Base-by-base conservation (phyloP, 1,284 basidiomycete genomes). In the Phenoliferia sp. region DNA sequence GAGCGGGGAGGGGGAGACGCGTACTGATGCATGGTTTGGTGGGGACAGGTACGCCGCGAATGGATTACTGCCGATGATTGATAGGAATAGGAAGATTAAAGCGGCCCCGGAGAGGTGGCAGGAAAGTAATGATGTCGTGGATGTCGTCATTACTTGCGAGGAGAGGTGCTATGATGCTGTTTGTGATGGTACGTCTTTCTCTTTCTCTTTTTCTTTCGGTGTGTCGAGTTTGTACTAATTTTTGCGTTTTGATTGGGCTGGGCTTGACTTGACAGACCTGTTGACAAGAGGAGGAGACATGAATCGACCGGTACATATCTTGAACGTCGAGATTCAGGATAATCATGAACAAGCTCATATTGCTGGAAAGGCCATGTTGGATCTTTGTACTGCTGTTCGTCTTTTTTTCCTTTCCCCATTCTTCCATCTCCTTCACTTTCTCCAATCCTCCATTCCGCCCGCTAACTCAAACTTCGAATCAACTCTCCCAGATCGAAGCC, bases 291-390 rank as follows among this genome's bases (percentile, higher is more conserved):
- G 93, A 32, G 92, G 94, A 2, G 95, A 99, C 69, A 88, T 88
- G 77, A 98, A 94, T 81, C 88, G 89, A 64, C 88, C 93, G 0
- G 94, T 99, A 29, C 96, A 99, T 79, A 81, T 99, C 64, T 93
- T 99, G 79, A 99, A 99, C 80, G 86, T 99, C 69, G 96, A 99
- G 78, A 99, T 99, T 81, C 97, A 92, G 82, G 96, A 99, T 80
- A 99, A 97, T 77, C 95, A 98, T 76, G 96, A 99, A 82, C 96
- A 99, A 79, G 96, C 96, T 0, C 83, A 90, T 35, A 91, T 96
- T 67, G 96, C 96, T 19, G 95, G 95, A 17, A 91, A 89, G 79
- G 94, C 95, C 1, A 95, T 99, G 75, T 82, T 99, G 36, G 95
- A 95, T 75, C 83, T 99, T n/a, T 92, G 92, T 16, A 83, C 86